Percentiles rank a stretch among this genome's conserved stretches.
Conservation (phyloP, 345 rosid genomes). For the Hibiscus trionum region DNA sequence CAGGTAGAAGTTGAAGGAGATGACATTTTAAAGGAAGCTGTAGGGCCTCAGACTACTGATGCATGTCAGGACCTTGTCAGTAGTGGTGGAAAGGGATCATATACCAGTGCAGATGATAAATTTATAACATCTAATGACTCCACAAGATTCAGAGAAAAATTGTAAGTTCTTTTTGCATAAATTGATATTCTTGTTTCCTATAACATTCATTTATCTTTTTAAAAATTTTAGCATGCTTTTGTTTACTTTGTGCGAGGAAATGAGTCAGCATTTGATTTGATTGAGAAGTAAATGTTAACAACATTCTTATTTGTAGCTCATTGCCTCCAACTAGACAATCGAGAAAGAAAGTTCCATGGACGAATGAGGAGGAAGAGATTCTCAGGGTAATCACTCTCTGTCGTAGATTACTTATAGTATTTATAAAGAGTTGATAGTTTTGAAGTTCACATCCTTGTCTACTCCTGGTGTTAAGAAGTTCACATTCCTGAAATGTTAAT, state of each 20-base stretch:
- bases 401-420: neutral
- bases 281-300: neutral
- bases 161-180: conserved; percentile 17
- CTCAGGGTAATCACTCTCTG: conserved; percentile 27
- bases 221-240: neutral
- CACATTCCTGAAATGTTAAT: neutral
- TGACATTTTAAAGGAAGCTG: conserved; percentile 15
- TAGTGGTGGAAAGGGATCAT: conserved; percentile 17
- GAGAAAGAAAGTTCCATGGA: conserved; percentile 35
- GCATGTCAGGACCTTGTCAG: conserved; percentile 12
- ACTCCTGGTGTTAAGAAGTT: neutral
- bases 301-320: conserved; percentile 20
- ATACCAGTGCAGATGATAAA: conserved; percentile 20
- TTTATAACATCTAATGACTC: conserved; percentile 15
- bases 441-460: neutral
- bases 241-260: neutral
- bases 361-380: conserved; percentile 31
- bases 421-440: neutral
- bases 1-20: conserved; percentile 8
- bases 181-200: neutral
- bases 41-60: conserved; percentile 11
- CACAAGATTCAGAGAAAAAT: conserved; percentile 13
- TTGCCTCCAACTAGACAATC: conserved; percentile 19
- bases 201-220: neutral
- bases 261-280: neutral